Conservation (phyloP, 495 filamentous ascomycete species). For the Aspergillus carlsbadensis region DNA sequence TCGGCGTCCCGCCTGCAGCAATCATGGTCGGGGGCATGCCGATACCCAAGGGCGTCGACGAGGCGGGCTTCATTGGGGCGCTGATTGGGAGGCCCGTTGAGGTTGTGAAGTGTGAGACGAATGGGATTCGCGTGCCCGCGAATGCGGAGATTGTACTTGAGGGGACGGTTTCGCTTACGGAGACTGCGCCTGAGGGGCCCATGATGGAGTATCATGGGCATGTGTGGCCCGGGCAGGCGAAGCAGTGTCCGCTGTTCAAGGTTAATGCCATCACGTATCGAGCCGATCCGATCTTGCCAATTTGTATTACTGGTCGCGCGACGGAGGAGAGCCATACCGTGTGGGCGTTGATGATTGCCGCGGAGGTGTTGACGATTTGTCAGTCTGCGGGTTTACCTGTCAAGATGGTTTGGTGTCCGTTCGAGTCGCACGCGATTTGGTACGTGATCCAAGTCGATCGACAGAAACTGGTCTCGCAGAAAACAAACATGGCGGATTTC, state of each 20-base stretch:
- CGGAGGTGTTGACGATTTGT: not conserved
- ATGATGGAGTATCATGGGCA: slow-evolving; percentile 33
- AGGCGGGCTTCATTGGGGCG: slow-evolving; percentile 36
- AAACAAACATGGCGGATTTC: slow-evolving; percentile 31
- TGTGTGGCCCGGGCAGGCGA: slow-evolving; percentile 27
- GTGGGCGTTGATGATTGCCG: not conserved
- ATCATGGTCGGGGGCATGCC: slow-evolving; percentile 39
- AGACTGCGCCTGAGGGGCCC: slow-evolving; percentile 36
- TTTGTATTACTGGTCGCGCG: slow-evolving; percentile 26
- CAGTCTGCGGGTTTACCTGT: not conserved
- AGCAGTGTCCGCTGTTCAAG: slow-evolving; percentile 28
- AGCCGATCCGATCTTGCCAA: slow-evolving; percentile 31
- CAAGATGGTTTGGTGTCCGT: slow-evolving; percentile 4
- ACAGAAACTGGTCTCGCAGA: slow-evolving; percentile 27
- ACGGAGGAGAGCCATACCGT: slow-evolving; percentile 28
- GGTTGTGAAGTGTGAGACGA: slow-evolving; percentile 41
- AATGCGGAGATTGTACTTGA: slow-evolving; percentile 40
- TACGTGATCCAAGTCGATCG: slow-evolving; percentile 35
- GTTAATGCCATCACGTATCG: slow-evolving; percentile 38
- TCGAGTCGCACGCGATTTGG: slow-evolving; percentile 43
- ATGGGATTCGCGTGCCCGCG: slow-evolving; percentile 33
- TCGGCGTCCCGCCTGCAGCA: slow-evolving; percentile 40
- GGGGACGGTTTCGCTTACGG: slow-evolving; percentile 30
- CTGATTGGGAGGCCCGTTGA: slow-evolving; percentile 30
- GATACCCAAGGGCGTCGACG: slow-evolving; percentile 31